phyloP scores from a whole-genome alignment of 2,329 filamentous ascomycete genomes.

The Fusarium fracticaudum region DNA sequence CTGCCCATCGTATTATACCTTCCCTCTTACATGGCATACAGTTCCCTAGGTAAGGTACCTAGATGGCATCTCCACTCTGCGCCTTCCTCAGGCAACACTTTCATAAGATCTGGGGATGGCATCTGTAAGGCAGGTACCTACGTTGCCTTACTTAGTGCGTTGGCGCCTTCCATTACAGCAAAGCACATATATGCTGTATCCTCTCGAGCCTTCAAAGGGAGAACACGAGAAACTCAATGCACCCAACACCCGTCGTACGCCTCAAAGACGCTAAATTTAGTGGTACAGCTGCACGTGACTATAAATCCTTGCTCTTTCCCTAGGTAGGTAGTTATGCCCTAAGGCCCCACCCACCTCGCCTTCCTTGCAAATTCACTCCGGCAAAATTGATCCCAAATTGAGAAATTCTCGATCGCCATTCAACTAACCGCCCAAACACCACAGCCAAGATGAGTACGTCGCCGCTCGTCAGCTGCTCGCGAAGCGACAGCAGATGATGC shows the following conservation, averaged over 20 bases:
- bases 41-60: neutral
- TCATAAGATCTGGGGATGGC: neutral
- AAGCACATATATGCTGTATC: neutral
- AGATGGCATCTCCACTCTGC: neutral
- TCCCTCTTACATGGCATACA: neutral
- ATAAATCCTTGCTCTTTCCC: neutral
- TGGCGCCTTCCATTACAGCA: neutral
- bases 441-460: constrained; percentile 69
- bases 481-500: constrained; percentile 26
- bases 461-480: constrained; percentile 26
- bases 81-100: neutral
- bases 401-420: constrained; percentile 51
- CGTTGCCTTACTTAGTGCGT: neutral
- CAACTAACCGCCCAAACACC: constrained; percentile 53
- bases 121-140: neutral
- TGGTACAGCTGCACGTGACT: neutral
- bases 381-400: constrained; percentile 50
- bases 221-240: neutral
- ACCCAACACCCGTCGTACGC: neutral
- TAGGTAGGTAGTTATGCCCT: neutral
- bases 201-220: neutral
- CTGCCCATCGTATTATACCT: neutral
- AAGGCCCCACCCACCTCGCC: too few relatives aligned
- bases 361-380: constrained; percentile 37
- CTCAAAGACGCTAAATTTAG: neutral